Evolutionary conservation across 208 protist genomes (phyloP), one percentile per base, ranked within the genome.

Genomic region (Sergeia podlipaevii): DNA sequence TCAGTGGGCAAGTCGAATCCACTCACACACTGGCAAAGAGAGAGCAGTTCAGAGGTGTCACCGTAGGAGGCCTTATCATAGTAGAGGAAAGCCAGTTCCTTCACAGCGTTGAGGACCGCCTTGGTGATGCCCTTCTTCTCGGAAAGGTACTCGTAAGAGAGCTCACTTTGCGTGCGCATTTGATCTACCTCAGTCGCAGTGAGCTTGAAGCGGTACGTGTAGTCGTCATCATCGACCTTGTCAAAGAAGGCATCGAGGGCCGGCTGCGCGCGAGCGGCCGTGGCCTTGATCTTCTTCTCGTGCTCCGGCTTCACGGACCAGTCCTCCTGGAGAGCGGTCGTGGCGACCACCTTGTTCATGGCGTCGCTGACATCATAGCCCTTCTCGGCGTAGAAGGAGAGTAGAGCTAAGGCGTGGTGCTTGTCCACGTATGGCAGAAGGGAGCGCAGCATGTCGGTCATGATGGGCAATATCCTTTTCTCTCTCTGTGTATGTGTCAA

Each of bases 1-100:
- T 86, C 71, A 28, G 63, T 53, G 42, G 71, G 73, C 21, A 89
- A 53, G 58, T 90, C 85, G 65, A 89, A 84, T 61, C 85, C 86
- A 38, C 65, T 85, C 28, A 89, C 80, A 55, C 70, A 84, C 53
- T 89, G 78, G 69, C 85, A 96, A 13, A 93, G 55, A 41, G 74
- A 63, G 33, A 96, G 75, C 55, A 94, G 52, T 64, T 92, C 86
- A 13, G 81, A 80, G 3, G 90, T 86, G 26, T 89, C 80, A 24
- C 66, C 73, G 72, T 93, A 93, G 53, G 70, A 67, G 17, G 76
- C 83, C 55, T 83, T 91, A 54, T 96, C 86, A 71, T 92, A 96
- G 76, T 83, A 76, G 27, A 94, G 57, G 53, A 81, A 90, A 2
- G 82, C 90, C 30, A 93, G 69, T 47, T 87, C 65, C 69, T 88